These are phyloP conservation scores for Rhexocercosporidium sp. DNA, from an alignment of 2,329 filamentous ascomycete species.

Conservation along the genomic window DNA sequence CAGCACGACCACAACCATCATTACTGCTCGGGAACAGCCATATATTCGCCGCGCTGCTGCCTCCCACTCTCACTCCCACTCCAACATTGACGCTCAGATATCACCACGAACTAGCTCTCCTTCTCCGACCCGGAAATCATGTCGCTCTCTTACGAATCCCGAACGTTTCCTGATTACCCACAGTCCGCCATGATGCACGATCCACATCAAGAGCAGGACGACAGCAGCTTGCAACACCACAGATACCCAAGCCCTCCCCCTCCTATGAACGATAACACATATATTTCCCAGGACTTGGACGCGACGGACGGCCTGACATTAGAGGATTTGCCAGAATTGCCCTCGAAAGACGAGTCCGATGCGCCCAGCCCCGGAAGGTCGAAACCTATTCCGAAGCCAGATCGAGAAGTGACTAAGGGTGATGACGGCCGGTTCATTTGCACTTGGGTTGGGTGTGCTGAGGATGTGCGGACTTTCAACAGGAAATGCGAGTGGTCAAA, in stretches of 20 bases:
- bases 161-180: conserved; percentile 38
- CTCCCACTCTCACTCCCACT: conserved; percentile 13
- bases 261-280: conserved; percentile 39
- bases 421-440: conserved; percentile 79
- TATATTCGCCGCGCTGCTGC: conserved; percentile 10
- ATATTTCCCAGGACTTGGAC: conserved; percentile 35
- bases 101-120: neutral
- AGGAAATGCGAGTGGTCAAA: conserved; percentile 87
- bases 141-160: conserved; percentile 39
- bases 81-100: neutral
- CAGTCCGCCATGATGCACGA: conserved; percentile 39
- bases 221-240: conserved; percentile 34
- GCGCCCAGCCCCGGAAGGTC: conserved; percentile 40
- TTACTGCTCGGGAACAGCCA: neutral
- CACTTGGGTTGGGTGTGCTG: conserved; percentile 70
- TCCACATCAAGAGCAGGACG: conserved; percentile 37
- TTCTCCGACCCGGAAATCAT: conserved; percentile 25
- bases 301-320: conserved; percentile 28
- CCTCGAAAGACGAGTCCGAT: conserved; percentile 39
- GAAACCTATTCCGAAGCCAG: conserved; percentile 63
- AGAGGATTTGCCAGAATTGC: conserved; percentile 38
- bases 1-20: conserved; percentile 29
- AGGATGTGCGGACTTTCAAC: conserved; percentile 69
- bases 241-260: conserved; percentile 41
- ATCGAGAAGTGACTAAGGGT: conserved; percentile 65